Conservation (phyloP, 768 basidiomycete genomes). For the Tulasnella sp. region DNA sequence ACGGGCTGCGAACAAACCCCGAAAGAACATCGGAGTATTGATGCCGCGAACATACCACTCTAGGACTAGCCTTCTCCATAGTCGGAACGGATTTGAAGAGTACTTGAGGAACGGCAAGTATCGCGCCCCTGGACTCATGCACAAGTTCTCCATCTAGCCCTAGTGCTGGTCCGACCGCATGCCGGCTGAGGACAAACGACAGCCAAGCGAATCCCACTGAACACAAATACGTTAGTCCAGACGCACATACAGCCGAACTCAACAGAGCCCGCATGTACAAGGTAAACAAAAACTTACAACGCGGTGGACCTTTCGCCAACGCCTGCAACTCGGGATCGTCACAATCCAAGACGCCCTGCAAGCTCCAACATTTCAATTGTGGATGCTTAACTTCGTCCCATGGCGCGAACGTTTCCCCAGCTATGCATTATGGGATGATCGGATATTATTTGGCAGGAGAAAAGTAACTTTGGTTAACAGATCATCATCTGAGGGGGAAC, state of each 20-base stretch:
- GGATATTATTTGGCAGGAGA: neutral
- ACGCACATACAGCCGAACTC: neutral
- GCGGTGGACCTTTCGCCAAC: neutral
- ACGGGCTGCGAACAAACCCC: too few species aligned
- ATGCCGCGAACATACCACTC: neutral
- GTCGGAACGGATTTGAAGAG: neutral
- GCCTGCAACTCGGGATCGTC: neutral
- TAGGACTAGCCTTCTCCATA: neutral
- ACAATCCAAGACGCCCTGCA: slow-evolving; percentile 1
- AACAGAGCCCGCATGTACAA: too few species aligned
- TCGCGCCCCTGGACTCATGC: neutral
- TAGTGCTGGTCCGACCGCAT: neutral
- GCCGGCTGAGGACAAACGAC: neutral
- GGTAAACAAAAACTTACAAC: neutral
- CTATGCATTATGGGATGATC: neutral
- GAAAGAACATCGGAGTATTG: too few species aligned
- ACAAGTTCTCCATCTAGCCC: neutral
- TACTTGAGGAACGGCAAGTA: neutral
- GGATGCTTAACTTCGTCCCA: neutral
- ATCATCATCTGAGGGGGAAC: neutral
- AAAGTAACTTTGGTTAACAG: too few species aligned
- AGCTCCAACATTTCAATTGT: neutral
- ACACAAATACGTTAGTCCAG: neutral
- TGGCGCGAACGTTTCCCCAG: neutral
- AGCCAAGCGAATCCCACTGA: neutral